Evolutionary conservation across 192 early-diverging fungal species (phyloP).

Genomic region (Umbelopsis isabellina): DNA sequence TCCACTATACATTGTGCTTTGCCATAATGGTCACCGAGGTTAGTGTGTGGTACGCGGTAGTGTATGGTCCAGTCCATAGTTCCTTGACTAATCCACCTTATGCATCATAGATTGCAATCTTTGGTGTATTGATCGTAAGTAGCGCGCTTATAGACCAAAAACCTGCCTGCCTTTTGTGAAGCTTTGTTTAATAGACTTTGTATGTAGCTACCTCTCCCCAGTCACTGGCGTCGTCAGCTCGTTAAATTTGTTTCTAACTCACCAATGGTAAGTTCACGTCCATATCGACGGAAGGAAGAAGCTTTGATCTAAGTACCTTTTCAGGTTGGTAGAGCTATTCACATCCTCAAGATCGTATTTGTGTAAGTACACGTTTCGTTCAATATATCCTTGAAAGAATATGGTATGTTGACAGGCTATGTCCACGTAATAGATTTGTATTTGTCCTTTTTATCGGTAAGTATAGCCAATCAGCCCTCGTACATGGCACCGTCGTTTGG

Average conservation of each 20-base stretch:
- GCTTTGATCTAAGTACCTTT: background rate
- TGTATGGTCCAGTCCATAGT: no score
- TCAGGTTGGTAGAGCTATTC: conserved; percentile 34
- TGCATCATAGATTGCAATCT: conserved; percentile 24
- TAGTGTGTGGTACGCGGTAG: no score
- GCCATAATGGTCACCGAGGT: conserved; percentile 31
- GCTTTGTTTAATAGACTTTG: background rate
- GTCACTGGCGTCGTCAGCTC: conserved; percentile 52
- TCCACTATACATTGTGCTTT: conserved; percentile 31
- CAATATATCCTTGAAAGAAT: background rate
- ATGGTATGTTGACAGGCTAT: background rate
- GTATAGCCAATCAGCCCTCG: background rate
- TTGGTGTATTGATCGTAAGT: conserved; percentile 33
- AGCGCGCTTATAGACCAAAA: background rate
- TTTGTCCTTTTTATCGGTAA: conserved; percentile 63
- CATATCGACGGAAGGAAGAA: background rate
- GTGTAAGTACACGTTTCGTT: conserved; percentile 43
- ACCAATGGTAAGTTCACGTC: conserved; percentile 36
- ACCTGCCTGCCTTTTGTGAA: background rate
- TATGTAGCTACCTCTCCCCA: conserved; percentile 55
- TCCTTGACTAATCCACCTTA: background rate
- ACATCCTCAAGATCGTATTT: conserved; percentile 54
- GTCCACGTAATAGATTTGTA: conserved; percentile 47
- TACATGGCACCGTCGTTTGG: background rate
- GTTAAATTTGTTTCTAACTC: conserved; percentile 54